These are phyloP conservation scores for Ciborinia camelliae DNA, from an alignment of 2,329 filamentous ascomycete species.

Conservation along the genomic window DNA sequence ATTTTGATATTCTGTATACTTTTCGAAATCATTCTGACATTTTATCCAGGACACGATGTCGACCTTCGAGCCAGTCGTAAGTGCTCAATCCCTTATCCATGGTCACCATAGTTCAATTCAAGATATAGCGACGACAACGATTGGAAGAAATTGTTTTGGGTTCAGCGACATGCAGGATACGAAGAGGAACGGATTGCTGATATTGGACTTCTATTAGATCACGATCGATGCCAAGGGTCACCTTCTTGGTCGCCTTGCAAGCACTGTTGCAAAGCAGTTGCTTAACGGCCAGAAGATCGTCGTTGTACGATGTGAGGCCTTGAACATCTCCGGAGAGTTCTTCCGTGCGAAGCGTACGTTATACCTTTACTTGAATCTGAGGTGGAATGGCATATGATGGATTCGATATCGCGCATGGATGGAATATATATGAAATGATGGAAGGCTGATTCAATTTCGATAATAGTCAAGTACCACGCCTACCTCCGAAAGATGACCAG, in stretches of 20 bases:
- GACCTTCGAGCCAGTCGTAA: slow-evolving; percentile 68
- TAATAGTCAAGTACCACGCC: slow-evolving; percentile 98
- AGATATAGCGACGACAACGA: slow-evolving; percentile 21
- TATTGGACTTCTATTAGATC: slow-evolving; percentile 59
- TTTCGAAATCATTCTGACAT: slow-evolving; percentile 33
- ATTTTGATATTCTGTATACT: slow-evolving; percentile 14
- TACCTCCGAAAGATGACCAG: slow-evolving; percentile 99
- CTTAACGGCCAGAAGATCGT: slow-evolving; percentile 99
- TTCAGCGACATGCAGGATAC: slow-evolving; percentile 24
- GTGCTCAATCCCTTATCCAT: slow-evolving; percentile 40
- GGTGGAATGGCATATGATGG: slow-evolving; percentile 20
- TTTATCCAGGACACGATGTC: slow-evolving; percentile 54
- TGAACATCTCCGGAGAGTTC: slow-evolving; percentile 99
- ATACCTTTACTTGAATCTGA: slow-evolving; percentile 19
- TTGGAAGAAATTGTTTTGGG: slow-evolving; percentile 13
- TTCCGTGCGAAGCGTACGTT: slow-evolving; percentile 99
- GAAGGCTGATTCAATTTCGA: slow-evolving; percentile 47
- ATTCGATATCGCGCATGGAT: slow-evolving; percentile 23
- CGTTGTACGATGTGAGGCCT: slow-evolving; percentile 94
- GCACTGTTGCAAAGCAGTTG: slow-evolving; percentile 97
- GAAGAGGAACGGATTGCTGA: slow-evolving; percentile 30
- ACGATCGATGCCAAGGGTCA: slow-evolving; percentile 99
- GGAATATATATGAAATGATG: slow-evolving; percentile 20
- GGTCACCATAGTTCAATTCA: slow-evolving; percentile 7
- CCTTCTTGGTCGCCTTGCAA: slow-evolving; percentile 97